Conservation (phyloP, 2,329 filamentous ascomycete genomes). For the Pseudocercospora musae region DNA sequence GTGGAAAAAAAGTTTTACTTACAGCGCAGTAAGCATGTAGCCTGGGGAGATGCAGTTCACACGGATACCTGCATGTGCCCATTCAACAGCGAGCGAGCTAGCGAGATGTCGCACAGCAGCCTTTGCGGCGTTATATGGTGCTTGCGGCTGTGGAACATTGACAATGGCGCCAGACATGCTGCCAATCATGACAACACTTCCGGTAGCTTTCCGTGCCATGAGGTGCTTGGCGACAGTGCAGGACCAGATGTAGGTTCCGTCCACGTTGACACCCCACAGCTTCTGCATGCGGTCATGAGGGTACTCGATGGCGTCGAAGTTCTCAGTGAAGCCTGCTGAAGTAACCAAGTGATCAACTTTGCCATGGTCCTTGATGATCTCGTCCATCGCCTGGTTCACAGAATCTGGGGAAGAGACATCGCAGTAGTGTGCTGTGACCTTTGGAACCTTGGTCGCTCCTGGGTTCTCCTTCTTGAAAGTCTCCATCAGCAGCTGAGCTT, state of each 20-base stretch:
- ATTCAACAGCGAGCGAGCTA: constrained; percentile 85
- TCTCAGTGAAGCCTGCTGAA: constrained; percentile 95
- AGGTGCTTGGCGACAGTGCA: constrained; percentile 81
- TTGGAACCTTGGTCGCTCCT: constrained; percentile 68
- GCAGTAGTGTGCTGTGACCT: constrained; percentile 83
- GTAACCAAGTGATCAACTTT: constrained; percentile 91
- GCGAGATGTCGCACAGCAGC: constrained; percentile 87
- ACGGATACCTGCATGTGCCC: constrained; percentile 81
- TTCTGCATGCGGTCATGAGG: constrained; percentile 88
- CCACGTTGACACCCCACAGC: constrained; percentile 91
- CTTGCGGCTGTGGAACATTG: constrained; percentile 92
- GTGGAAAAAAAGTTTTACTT: constrained; percentile 43
- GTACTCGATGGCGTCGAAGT: constrained; percentile 88
- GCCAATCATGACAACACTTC: constrained; percentile 91
- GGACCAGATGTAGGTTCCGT: constrained; percentile 87
- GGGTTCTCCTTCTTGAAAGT: constrained; percentile 79
- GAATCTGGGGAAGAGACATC: constrained; percentile 80
- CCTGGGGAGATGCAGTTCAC: constrained; percentile 95
- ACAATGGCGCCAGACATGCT: constrained; percentile 94
- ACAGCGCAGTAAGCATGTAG: constrained; percentile 94
- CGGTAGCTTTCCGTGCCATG: constrained; percentile 73
- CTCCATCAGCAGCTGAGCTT: constrained; percentile 70
- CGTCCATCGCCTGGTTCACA: constrained; percentile 69
- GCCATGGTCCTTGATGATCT: constrained; percentile 67
- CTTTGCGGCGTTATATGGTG: constrained; percentile 89